Evolutionary conservation across 345 rosid species (phyloP).

Genomic region (Salix suchowensis): DNA sequence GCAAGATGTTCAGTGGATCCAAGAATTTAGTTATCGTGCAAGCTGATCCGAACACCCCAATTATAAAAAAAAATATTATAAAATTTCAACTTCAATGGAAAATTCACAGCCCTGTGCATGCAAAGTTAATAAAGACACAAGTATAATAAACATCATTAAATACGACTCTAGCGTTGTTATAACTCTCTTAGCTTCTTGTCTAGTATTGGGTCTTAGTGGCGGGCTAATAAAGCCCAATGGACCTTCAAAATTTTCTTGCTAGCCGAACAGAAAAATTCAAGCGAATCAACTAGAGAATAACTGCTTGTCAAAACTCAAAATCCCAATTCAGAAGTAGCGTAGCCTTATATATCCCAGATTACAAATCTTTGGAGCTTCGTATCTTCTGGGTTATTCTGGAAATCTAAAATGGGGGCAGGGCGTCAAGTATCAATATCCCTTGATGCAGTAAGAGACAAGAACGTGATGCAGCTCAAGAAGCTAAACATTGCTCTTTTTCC

Average conservation of each 20-base stretch:
- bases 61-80: too few species aligned
- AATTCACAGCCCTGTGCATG: too few species aligned
- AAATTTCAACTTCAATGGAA: too few species aligned
- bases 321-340: not conserved
- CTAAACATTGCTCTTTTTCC: constrained; percentile 90
- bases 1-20: too few species aligned
- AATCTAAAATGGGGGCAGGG: constrained; percentile 61
- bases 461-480: constrained; percentile 93
- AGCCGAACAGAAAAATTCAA: not conserved
- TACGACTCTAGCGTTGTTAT: too few species aligned
- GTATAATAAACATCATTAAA: too few species aligned
- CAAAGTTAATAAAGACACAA: too few species aligned
- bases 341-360: not conserved
- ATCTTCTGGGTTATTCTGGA: not conserved
- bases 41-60: too few species aligned
- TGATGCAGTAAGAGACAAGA: constrained; percentile 94
- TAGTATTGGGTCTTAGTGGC: not conserved
- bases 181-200: too few species aligned
- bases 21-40: too few species aligned
- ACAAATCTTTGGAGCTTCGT: not conserved
- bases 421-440: constrained; percentile 70
- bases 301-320: not conserved
- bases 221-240: not conserved
- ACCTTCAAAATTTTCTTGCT: not conserved
- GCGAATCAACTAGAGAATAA: constrained; percentile 1